Percentiles rank a stretch among this genome's conserved stretches.
Evolutionary conservation across 371 early-diverging fungal genomes (phyloP).

Genomic region (Mucor plumbeus): DNA sequence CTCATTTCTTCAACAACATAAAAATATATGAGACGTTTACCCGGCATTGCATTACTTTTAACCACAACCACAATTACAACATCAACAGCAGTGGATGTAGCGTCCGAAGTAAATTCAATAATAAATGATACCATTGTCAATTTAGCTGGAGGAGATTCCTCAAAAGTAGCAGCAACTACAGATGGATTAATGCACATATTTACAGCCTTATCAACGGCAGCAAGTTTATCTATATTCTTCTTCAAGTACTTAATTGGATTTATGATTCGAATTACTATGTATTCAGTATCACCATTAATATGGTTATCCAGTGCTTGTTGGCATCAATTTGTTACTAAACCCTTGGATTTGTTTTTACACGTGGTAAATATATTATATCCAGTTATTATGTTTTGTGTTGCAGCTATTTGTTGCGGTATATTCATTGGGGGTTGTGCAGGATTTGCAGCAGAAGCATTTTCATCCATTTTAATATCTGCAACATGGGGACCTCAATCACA

Average conservation of each 20-base stretch:
- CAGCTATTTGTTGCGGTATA: constrained; percentile 41
- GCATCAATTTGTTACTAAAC: constrained; percentile 15
- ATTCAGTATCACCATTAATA: constrained; percentile 7
- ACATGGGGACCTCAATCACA: constrained; percentile 42
- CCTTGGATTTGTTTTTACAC: constrained; percentile 13
- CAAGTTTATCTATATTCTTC: constrained; percentile 15
- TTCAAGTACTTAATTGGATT: constrained; percentile 17
- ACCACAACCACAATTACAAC: neutral
- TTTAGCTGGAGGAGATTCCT: neutral
- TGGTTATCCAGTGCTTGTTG: constrained; percentile 12
- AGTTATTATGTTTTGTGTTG: constrained; percentile 35
- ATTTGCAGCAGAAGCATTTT: constrained; percentile 48
- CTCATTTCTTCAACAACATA: too few species aligned
- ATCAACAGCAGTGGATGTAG: neutral
- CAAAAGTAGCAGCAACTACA: constrained; percentile 6
- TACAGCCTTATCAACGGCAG: constrained; percentile 14
- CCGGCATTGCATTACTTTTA: neutral
- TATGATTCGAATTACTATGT: neutral
- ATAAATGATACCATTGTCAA: neutral
- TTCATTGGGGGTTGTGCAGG: constrained; percentile 56
- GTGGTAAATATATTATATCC: constrained; percentile 28
- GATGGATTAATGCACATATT: constrained; percentile 15
- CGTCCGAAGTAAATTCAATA: neutral
- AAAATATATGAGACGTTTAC: neutral
- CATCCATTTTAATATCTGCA: constrained; percentile 38